These are phyloP conservation scores for Coelastrella sp. DNA, from an alignment of 139 green algal genomes.

Conservation along the genomic window DNA sequence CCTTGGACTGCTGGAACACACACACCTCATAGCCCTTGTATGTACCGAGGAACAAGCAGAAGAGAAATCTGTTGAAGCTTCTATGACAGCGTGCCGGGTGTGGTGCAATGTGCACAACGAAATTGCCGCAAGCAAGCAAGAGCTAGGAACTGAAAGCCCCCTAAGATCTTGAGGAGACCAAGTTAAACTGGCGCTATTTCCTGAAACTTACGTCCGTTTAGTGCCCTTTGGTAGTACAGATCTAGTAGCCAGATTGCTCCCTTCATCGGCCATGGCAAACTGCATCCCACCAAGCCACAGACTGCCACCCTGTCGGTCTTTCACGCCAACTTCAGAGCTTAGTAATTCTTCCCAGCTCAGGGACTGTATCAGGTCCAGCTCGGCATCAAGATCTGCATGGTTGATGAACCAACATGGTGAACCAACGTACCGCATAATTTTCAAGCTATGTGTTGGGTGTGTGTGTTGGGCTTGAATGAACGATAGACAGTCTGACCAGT, in stretches of 20 bases:
- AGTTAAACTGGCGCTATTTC: too few species aligned
- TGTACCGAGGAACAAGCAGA: slow-evolving; percentile 85
- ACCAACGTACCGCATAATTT: too few species aligned
- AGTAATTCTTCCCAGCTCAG: slow-evolving; percentile 71
- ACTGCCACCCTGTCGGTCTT: slow-evolving; percentile 23
- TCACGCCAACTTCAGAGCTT: slow-evolving; percentile 62
- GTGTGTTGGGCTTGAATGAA: too few species aligned
- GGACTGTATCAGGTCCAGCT: slow-evolving; percentile 32
- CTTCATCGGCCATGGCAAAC: slow-evolving; percentile 46
- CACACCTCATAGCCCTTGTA: too few species aligned
- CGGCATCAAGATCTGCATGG: slow-evolving; percentile 24
- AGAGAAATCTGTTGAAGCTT: slow-evolving; percentile 97
- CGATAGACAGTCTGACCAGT: too few species aligned
- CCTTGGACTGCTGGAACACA: slow-evolving; percentile 77
- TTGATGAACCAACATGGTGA: too few species aligned
- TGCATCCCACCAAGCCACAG: slow-evolving; percentile 50
- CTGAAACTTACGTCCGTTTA: slow-evolving; percentile 55
- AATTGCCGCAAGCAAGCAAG: too few species aligned
- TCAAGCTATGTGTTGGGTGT: too few species aligned
- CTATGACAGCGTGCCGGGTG: too few species aligned
- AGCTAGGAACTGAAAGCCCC: too few species aligned
- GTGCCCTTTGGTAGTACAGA: slow-evolving; percentile 58
- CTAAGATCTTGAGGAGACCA: too few species aligned
- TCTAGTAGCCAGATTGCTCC: slow-evolving; percentile 9
- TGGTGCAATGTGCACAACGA: too few species aligned